Evolutionary conservation across 2,329 filamentous ascomycete species (phyloP), one percentile per base, ranked within the genome.

Genomic region (Lomentospora prolificans): DNA sequence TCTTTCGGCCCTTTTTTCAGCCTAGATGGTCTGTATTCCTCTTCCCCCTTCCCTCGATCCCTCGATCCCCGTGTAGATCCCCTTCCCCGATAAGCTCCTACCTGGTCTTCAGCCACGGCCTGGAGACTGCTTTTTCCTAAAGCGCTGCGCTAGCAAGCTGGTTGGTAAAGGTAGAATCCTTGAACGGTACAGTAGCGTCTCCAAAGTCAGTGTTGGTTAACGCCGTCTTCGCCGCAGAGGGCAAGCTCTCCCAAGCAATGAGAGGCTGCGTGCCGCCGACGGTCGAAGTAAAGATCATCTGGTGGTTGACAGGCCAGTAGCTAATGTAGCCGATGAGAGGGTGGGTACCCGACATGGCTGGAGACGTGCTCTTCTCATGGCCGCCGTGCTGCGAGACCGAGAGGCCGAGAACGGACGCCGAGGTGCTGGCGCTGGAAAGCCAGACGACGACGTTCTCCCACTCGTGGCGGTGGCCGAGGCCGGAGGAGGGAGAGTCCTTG

Each of bases 171-270:
- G 57, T 61, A n/a, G 50, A 55, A 3, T 67, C 62, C 12, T 66
- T 73, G 58, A 76, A 72, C 1, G 73, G 71, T 39, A 73, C 69
- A 57, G 65, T 73, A 4, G 72, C 73, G 27, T 31, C 53, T 2
- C 72, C 72, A 61, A 74, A 76, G 58, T 74, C 66, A 3, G 69
- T 64, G 27, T 66, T 65, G 33, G 61, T 58, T 3, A 76, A 63
- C 0, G 70, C 72, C 12, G 60, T 64, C 50, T 65, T 63, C 7
- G 69, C 66, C 8, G 61, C 66, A 2, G 62, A 53, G 2, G 70
- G 61, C 57, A 76, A 62, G n/a, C 59, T 63, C 59, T 76, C 73
- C 73, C 73, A 76, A 5, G 71, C 69, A 51, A 73, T 64, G 33
- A 77, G 58, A 1, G 69, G 69, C 59, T 73, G 70, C n/a, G 63